Base-by-base conservation (phyloP, 331 rosid species). In the Malus hybrid region DNA sequence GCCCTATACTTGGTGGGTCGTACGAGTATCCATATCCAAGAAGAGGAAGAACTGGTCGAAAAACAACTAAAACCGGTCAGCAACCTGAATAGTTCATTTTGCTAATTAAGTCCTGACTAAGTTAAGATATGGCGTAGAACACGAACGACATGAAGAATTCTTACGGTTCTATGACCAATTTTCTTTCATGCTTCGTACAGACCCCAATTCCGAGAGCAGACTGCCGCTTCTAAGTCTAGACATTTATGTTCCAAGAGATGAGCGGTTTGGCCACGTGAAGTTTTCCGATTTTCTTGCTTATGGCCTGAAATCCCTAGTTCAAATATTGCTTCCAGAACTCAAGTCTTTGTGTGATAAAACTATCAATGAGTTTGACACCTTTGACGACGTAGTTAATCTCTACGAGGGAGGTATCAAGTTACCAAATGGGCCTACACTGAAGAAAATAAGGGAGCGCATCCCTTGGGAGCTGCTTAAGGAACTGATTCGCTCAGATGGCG, bases 211-310 rank as follows among this genome's bases (percentile, higher is more conserved):
- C 30, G 99, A 95, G 86, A 84, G 76, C 63, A 90, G 99, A 81
- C 69, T 95, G 88, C 87, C 81, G 28, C 87, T 92, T 33, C 66
- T 90, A 42, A 88, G 88, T 62, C 86, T 95, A 6, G 75, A 87
- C 73, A 84, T 90, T 55, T 95, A 95, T 68, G 97, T 95, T 52
- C 99, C 98, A 12, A 84, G 89, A 68, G 99, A 95, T 70, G 99
- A 95, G 83, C 90, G 83, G 63, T 95, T 95, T 77, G 84, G 90
- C 24, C 86, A 79, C 26, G 29, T 90, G 39, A 95, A 95, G 87
- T 85, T 90, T 42, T 95, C 97, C 2, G 98, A 92, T 79, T 95
- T 90, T 80, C 78, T 92, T 7, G 98, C 91, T 20, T 90, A 95
- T 82, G 79, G 89, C 12, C 68, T 92, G 48, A 95, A 95, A 77